Base-by-base conservation (phyloP, 1,284 basidiomycete species). In the Apiotrichum gamsii region DNA sequence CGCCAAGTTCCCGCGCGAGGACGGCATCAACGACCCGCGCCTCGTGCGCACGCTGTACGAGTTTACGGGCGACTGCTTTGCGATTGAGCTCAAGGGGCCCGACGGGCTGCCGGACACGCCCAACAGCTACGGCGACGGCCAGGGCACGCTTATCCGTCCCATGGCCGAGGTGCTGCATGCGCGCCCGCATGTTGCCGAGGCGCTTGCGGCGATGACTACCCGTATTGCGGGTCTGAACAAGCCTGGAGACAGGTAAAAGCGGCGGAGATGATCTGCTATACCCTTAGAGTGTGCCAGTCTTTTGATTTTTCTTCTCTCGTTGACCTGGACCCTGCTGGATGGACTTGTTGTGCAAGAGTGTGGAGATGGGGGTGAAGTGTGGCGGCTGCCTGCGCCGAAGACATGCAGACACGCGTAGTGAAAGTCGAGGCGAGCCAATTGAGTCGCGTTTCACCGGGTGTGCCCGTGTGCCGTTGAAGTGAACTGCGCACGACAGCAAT, bases 41-140 rank as follows among this genome's bases (percentile, higher is more conserved):
- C 61, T 72, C 32, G 62, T 69, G 3, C 57, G 70, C 18, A 70
- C 68, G 14, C 56, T 61, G 28, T 69, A 67, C 51, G 61, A 68
- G 40, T 72, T 63, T 43, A 69, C 67, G 2, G 68, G 68, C 11
- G 61, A 61, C 39, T 69, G 68, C 50, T 70, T 70, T 41, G 63
- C 61, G 9, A 54, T 70, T 39, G 58, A 54, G 4, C 58, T 69
- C 14, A 69, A 69, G 52, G 70, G 70, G 4, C 68, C 70, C 2
- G 67, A 69, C 48, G 70, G 70, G 1, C 36, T 58, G 9, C 52
- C 58, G 8, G 59, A 52, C n/a, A 45, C 48, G 10, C 58, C 60
- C 15, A 67, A 66, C 43, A 45, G 44, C 4, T 58, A 63, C 52
- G 49, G 47, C n/a, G 70, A 72, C 47, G 65, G 65, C 4, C 70